Base-by-base conservation (phyloP, 805 yeast species). In the Ogataea minuta region DNA sequence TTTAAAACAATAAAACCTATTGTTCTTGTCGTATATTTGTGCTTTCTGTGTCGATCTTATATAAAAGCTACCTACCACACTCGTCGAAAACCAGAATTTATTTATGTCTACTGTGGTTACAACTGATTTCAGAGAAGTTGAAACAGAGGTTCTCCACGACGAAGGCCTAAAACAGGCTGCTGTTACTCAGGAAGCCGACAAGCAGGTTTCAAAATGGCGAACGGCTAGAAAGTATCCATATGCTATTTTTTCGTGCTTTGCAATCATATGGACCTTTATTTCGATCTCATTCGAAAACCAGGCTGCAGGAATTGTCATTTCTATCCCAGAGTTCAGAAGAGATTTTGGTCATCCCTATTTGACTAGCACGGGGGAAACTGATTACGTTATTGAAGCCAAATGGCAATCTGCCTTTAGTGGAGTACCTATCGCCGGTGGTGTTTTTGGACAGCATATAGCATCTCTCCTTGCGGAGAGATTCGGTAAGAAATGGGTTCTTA, bases 341-440 rank as follows among this genome's bases (percentile, higher is more conserved):
- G 76, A 49, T 48, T 59, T 46, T 49, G 53, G 50, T 45, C 56
- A 57, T 8, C 50, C 49, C 15, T 60, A 54, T 30, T 59, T 19
- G 8, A 19, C 21, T 19, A 19, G 21, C 8, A 12, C 44, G 20
- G 43, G 41, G 6, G 54, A 43, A 5, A 56, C 49, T 4, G 30
- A 16, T 3, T 66, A 58, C 36, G 68, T 67, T 38, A 44, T 72
- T 6, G 60, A 64, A 11, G 62, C 69, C 14, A 52, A 58, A 15
- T 71, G 75, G 75, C 77, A 44, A 45, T 67, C 70, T 23, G 72
- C 67, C 13, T 54, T 70, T 24, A 44, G 56, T 21, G 66, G 68
- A 39, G 60, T 40, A 11, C 45, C 54, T 2, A 42, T 29, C 10
- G 54, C 42, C 15, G 64, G 70, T 43, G 52, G 27, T 67, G 30